These are phyloP conservation scores for Coniochaeta sp. DNA, from an alignment of 2,329 filamentous ascomycete species.

Conservation along the genomic window DNA sequence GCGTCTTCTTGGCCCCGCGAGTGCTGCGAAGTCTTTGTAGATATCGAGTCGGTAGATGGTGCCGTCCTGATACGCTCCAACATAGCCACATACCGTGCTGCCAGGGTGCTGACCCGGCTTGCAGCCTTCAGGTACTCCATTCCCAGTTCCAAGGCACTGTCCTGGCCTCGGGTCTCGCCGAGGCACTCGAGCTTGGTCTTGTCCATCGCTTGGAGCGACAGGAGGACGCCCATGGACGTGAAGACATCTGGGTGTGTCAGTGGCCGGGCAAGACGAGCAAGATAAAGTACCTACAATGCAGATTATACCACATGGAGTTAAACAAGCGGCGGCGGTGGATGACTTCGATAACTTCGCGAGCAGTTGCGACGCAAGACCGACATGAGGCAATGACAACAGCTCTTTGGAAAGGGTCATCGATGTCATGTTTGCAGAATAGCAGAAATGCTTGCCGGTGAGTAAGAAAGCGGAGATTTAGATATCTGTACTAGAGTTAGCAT, in stretches of 20 bases:
- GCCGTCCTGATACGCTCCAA: not conserved
- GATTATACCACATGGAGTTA: constrained; percentile 6
- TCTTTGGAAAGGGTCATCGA: constrained; percentile 5
- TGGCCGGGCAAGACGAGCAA: not conserved
- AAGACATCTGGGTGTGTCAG: constrained; percentile 5
- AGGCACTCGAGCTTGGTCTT: constrained; percentile 1
- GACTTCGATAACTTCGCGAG: constrained; percentile 2
- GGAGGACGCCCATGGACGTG: constrained; percentile 6
- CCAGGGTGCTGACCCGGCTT: not conserved
- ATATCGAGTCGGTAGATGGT: not conserved
- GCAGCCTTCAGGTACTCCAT: constrained; percentile 1
- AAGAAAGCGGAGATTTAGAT: constrained; percentile 4
- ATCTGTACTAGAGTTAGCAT: not conserved
- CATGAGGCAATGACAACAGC: constrained; percentile 5
- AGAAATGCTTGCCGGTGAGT: constrained; percentile 7
- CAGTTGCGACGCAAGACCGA: not conserved
- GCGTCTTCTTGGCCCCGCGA: not conserved
- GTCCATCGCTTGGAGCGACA: constrained; percentile 4
- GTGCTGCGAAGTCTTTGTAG: not conserved
- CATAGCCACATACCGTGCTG: not conserved
- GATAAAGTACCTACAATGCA: constrained; percentile 3
- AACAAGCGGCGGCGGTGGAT: constrained; percentile 5
- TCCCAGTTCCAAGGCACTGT: not conserved
- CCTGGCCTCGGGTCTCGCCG: not conserved
- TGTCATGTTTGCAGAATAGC: constrained; percentile 4